These are phyloP conservation scores for Aspergillus costaricaensis DNA, from an alignment of 2,329 filamentous ascomycete species.

Conservation along the genomic window DNA sequence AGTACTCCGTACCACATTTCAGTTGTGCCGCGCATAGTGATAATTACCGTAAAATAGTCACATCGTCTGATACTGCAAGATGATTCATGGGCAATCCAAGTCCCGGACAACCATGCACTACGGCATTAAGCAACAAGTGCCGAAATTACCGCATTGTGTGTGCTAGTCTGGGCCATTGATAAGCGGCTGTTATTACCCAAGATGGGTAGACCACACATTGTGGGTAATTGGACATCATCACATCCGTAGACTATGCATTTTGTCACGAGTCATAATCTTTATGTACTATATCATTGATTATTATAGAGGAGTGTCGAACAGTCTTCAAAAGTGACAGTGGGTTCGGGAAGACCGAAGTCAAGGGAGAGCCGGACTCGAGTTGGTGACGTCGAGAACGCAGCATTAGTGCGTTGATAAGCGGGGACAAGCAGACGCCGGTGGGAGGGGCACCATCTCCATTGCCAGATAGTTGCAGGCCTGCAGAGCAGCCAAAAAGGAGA, in stretches of 20 bases:
- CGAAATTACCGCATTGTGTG: background rate
- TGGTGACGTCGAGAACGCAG: background rate
- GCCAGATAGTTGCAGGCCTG: background rate
- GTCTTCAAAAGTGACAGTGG: background rate
- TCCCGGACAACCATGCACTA: background rate
- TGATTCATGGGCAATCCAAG: background rate
- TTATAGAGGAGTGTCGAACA: background rate
- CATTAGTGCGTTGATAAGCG: background rate
- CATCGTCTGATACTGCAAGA: background rate
- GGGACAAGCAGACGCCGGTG: background rate
- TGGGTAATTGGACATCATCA: background rate
- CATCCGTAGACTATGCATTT: background rate
- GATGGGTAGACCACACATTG: background rate
- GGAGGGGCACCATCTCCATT: background rate
- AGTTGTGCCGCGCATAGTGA: background rate
- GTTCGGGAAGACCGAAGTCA: background rate
- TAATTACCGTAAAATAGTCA: background rate
- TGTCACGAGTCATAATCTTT: background rate
- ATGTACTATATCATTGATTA: too few species aligned
- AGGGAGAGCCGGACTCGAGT: background rate
- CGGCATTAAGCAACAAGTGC: background rate
- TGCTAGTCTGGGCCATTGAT: background rate
- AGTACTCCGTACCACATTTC: background rate
- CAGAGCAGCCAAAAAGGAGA: background rate
- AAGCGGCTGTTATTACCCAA: background rate